These are phyloP conservation scores for Acanthamoeba lenticulata DNA, from an alignment of 208 protist genomes.

Conservation along the genomic window DNA sequence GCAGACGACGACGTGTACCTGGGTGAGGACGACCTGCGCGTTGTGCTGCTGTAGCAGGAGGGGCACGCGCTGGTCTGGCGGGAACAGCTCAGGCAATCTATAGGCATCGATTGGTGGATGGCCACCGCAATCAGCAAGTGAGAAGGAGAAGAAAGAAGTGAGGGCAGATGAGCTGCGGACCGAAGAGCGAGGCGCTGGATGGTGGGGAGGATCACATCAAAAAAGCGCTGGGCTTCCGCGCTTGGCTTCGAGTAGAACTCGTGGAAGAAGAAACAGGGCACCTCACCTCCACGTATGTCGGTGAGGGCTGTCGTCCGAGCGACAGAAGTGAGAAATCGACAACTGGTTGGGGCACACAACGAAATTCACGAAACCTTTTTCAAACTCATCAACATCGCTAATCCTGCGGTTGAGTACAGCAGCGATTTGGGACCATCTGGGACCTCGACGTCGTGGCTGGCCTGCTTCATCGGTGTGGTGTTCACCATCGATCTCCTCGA, in stretches of 20 bases:
- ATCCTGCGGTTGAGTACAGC: neutral
- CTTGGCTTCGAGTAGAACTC: neutral
- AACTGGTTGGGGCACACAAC: neutral
- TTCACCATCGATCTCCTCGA: neutral
- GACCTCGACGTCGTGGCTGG: neutral
- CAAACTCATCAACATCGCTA: neutral
- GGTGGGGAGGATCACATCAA: neutral
- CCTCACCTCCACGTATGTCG: neutral
- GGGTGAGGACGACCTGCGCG: neutral
- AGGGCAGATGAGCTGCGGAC: too few species aligned
- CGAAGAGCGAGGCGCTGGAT: neutral
- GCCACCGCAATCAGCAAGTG: too few species aligned
- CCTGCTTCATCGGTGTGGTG: neutral
- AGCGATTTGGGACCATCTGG: neutral
- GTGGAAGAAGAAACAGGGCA: neutral
- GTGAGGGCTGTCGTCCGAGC: neutral
- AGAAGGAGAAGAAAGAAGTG: too few species aligned
- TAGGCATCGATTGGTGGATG: too few species aligned
- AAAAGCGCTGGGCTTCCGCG: neutral
- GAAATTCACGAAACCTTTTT: neutral
- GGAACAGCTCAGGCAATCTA: slow-evolving; percentile 62
- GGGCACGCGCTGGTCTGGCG: slow-evolving; percentile 51
- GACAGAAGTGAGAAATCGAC: neutral
- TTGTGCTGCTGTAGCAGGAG: neutral
- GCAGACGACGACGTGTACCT: neutral